A percentile compares a stretch with the other conserved stretches of the same genome.
phyloP scores from a whole-genome alignment of 345 rosid genomes.

The Fremontodendron californicum region DNA sequence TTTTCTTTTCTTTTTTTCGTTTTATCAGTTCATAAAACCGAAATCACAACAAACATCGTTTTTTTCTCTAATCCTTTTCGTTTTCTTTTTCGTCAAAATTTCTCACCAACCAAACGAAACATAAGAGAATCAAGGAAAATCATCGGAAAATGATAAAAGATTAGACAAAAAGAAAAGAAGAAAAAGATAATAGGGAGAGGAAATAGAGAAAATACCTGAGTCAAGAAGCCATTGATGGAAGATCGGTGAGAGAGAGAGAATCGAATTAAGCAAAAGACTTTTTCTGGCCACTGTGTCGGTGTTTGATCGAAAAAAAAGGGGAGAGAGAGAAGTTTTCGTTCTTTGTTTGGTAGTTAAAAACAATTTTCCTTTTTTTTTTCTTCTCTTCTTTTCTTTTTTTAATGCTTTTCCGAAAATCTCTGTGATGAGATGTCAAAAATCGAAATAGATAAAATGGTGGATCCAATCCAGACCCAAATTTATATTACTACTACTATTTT shows the following conservation, averaged over 20 bases:
- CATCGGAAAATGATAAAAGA: neutral
- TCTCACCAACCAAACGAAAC: neutral
- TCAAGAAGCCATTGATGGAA: constrained; percentile 27
- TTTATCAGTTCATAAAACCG: neutral
- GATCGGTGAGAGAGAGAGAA: neutral
- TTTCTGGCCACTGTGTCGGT: constrained; percentile 12
- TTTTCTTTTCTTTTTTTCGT: neutral
- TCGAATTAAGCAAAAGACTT: constrained; percentile 8
- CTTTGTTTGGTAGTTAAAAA: constrained; percentile 4
- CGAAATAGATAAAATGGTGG: neutral
- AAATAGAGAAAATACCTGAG: constrained; percentile 7
- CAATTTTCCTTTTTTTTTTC: neutral
- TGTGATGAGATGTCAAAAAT: constrained; percentile 9
- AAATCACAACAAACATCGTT: neutral
- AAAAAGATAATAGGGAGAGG: neutral
- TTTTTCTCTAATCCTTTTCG: neutral
- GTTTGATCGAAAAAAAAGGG: neutral
- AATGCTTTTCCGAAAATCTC: constrained; percentile 12
- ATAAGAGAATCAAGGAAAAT: constrained; percentile 7
- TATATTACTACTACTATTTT: neutral
- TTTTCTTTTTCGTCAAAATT: neutral
- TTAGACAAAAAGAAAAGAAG: neutral
- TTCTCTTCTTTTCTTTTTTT: no score
- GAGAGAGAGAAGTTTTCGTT: neutral
- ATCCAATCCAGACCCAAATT: neutral